These are phyloP conservation scores for Tolypocladium inflatum DNA, from an alignment of 2,329 filamentous ascomycete genomes.

Conservation along the genomic window DNA sequence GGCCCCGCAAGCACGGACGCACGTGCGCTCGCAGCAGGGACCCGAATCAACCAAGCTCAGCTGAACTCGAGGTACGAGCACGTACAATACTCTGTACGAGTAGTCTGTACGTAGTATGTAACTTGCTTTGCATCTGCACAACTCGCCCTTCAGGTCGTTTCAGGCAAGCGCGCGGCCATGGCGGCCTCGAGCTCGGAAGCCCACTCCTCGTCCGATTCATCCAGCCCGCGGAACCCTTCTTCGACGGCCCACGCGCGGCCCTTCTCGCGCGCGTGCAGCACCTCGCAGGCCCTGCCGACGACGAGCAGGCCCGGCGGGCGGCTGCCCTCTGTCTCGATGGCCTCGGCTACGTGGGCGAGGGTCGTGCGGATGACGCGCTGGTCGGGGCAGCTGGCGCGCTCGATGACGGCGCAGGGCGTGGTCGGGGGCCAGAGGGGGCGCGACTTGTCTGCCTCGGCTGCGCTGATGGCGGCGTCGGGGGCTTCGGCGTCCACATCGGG, in stretches of 20 bases:
- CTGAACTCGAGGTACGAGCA: not conserved
- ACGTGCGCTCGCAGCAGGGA: not conserved
- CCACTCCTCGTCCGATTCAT: conserved; percentile 27
- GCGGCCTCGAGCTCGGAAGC: not conserved
- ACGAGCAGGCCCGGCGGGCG: conserved; percentile 83
- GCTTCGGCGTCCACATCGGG: conserved; percentile 7
- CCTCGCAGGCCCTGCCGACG: conserved; percentile 74
- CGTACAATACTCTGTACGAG: too few relatives aligned
- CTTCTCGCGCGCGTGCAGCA: conserved; percentile 49
- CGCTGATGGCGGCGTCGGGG: not conserved
- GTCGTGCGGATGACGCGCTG: conserved; percentile 89
- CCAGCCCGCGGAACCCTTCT: conserved; percentile 72
- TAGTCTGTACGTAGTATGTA: too few relatives aligned
- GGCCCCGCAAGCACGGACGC: not conserved
- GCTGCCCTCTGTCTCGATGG: conserved; percentile 82
- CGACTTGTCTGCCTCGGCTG: conserved; percentile 5
- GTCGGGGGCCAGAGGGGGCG: conserved; percentile 55
- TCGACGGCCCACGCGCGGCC: conserved; percentile 72
- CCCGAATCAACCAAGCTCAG: not conserved
- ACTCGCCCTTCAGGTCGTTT: not conserved
- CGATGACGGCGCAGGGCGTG: conserved; percentile 89
- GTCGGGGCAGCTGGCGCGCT: conserved; percentile 87
- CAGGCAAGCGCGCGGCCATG: not conserved
- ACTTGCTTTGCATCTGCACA: not conserved
- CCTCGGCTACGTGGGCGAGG: conserved; percentile 65